Conservation (phyloP, 1,284 basidiomycete species). For the Cystobasidiaceae sp. region DNA sequence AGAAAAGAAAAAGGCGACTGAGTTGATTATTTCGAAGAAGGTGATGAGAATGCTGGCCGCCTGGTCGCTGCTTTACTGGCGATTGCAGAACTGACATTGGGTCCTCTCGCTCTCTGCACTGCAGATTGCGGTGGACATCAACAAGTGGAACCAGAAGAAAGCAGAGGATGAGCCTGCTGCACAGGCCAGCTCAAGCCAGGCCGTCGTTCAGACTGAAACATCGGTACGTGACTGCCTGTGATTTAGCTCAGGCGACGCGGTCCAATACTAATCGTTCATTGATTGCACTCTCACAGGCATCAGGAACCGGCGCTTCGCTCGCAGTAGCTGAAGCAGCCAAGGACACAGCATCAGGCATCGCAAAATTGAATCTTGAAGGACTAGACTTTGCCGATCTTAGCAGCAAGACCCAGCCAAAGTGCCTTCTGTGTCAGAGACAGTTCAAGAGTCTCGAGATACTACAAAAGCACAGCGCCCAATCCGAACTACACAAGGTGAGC, state of each 20-base stretch:
- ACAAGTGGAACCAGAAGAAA: conserved; percentile 68
- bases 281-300: too few species aligned
- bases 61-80: not conserved
- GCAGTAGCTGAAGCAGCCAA: too few species aligned
- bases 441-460: conserved; percentile 81
- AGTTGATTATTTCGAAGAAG: conserved; percentile 82
- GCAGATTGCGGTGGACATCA: conserved; percentile 79
- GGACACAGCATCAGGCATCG: not conserved
- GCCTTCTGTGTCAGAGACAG: conserved; percentile 81
- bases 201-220: too few species aligned
- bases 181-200: not conserved
- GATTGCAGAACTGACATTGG: not conserved
- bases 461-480: conserved; percentile 78
- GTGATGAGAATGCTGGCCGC: conserved; percentile 48
- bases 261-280: too few species aligned
- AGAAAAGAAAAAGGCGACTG: conserved; percentile 64
- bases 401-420: conserved; percentile 56
- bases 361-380: not conserved
- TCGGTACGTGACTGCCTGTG: not conserved
- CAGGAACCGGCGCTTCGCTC: too few species aligned
- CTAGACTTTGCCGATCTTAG: conserved; percentile 50
- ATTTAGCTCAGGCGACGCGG: too few species aligned
- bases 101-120: not conserved
- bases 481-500: conserved; percentile 77
- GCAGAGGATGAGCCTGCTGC: conserved; percentile 21